A percentile compares a stretch with the other conserved stretches of the same genome.
Evolutionary conservation across 2,329 filamentous ascomycete genomes (phyloP).

Genomic region (Penicillium occitanis): DNA sequence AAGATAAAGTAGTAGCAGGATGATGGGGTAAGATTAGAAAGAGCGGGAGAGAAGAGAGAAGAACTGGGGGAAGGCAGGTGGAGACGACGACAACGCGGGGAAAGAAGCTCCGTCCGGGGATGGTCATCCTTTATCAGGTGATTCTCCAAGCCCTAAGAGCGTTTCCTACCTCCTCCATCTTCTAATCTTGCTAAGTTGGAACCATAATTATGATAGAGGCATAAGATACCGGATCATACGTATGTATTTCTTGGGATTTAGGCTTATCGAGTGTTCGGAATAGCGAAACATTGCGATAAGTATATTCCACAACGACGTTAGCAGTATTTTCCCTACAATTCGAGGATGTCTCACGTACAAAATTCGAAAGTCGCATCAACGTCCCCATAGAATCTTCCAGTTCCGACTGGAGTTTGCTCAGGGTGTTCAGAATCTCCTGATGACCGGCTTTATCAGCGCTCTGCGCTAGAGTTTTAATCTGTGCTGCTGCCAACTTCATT

Average conservation of each 20-base stretch:
- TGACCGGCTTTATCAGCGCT: background rate
- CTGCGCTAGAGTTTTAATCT: background rate
- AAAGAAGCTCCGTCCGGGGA: background rate
- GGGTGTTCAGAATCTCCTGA: background rate
- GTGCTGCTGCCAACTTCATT: slow-evolving; percentile 23
- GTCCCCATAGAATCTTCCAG: background rate
- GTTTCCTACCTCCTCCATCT: background rate
- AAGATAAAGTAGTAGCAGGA: background rate
- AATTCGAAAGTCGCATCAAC: background rate
- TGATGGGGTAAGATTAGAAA: background rate
- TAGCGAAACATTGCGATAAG: background rate
- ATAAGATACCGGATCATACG: background rate
- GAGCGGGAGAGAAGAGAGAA: background rate
- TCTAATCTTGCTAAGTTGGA: background rate
- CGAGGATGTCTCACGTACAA: background rate
- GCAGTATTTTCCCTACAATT: background rate
- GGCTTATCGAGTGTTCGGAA: background rate
- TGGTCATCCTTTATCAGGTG: background rate
- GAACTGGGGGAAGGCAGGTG: background rate
- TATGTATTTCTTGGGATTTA: background rate
- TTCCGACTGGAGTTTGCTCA: background rate
- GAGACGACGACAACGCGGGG: background rate
- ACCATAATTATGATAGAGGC: background rate
- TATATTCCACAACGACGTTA: background rate
- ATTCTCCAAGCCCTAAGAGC: background rate